Base-by-base conservation (phyloP, 805 yeast species). In the Hanseniaspora lindneri region DNA sequence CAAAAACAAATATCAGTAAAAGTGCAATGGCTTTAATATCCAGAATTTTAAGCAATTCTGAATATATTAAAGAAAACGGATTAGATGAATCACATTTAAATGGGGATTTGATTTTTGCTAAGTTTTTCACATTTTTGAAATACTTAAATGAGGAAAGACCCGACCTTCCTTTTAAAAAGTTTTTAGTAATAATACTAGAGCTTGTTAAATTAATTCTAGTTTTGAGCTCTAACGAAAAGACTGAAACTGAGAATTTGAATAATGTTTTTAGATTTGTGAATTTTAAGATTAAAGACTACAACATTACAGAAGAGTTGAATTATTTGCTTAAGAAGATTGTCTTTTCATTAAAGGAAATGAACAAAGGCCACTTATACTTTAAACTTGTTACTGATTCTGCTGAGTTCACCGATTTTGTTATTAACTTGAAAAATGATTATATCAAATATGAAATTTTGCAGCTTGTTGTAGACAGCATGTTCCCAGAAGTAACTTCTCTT, bases 21-120 rank as follows among this genome's bases (percentile, higher is more conserved):
- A 73, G 88, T 28, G 69, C 88, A 27, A 65, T 77, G 14, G 75
- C 88, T 0, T 69, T 92, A 58, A 77, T 89, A 47, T 80, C 81
- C 39, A 72, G 96, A 52, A 70, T 84, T 42, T 55, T 58, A 36
- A 55, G 55, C 5, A 50, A 51, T 41, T 19, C 10, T 7, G 50
- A 40, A 14, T 34, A 34, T 2, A 34, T 24, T 11, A 20, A 33
- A 27, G 44, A 47, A 33, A 37, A 43, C 24, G 14, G 50, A 24
- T 9, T 54, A 29, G 23, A 24, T 32, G 11, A 5, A 11, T 23
- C 14, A 9, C 40, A 44, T 39, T 4, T 46, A 28, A 43, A 32
- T 34, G 57, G 54, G 42, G 53, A 59, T 46, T 60, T 68, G 46
- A 61, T 84, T 30, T 84, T 87, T 58, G 71, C 70, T 32, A 70